Evolutionary conservation across 2,329 filamentous ascomycete species (phyloP).

Genomic region (Fusarium papillatum): DNA sequence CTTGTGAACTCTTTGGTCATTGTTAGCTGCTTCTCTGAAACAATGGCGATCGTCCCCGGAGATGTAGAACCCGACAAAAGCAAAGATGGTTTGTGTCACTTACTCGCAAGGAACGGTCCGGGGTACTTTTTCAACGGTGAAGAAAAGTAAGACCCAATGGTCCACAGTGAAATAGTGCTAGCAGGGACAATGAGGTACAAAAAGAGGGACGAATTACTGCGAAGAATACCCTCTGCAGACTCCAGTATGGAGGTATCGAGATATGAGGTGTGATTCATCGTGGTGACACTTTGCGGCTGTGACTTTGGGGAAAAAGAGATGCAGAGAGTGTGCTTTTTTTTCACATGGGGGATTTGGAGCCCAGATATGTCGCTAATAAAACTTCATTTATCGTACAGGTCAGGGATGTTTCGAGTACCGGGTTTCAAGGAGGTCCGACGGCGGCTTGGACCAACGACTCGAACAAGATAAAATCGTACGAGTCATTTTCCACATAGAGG

Average conservation of each 20-base stretch:
- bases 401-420: neutral
- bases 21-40: neutral
- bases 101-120: constrained; percentile 49
- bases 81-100: constrained; percentile 3
- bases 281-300: neutral
- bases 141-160: constrained; percentile 15
- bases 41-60: neutral
- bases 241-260: constrained; percentile 4
- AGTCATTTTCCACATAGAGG: neutral
- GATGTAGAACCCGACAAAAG: neutral
- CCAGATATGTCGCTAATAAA: constrained; percentile 7
- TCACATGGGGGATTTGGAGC: neutral
- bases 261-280: constrained; percentile 14
- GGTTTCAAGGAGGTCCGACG: neutral
- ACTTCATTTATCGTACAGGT: neutral
- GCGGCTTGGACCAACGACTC: neutral
- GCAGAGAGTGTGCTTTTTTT: neutral
- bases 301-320: neutral
- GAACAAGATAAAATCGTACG: neutral
- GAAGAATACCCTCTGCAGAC: neutral
- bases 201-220: neutral
- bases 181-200: constrained; percentile 16
- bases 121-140: constrained; percentile 48
- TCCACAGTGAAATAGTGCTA: constrained; percentile 21
- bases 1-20: constrained; percentile 46